Base-by-base conservation (phyloP, 768 basidiomycete species). In the Mrakia blollopis region DNA sequence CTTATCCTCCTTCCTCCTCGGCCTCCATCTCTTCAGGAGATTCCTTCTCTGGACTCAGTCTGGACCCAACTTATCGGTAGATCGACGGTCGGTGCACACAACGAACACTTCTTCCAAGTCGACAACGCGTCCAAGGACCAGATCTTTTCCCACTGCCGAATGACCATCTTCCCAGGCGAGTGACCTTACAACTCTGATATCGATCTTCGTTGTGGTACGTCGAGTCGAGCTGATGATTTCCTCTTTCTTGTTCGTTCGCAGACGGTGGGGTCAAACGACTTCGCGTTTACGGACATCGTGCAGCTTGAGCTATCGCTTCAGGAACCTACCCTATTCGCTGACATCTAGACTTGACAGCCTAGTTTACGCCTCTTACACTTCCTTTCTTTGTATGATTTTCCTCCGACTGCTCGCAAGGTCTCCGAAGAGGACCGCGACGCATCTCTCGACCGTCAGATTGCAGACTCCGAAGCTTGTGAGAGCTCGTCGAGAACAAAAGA, bases 181-280 rank as follows among this genome's bases (percentile, higher is more conserved):
- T 79, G 14, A n/a, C 21, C 54, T 57, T 11, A 57, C 25, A 57
- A 28, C 54, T 57, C 23, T 14, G 39, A 28, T 28, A 11, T 47
- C n/a, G 16, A 23, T 28, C 35, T 23, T 8, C 25, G 1, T 18
- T 35, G n/a, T n/a, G n/a, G n/a, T n/a, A n/a, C n/a, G 6, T n/a
- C 61, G n/a, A n/a, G n/a, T 65, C 16, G 1, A 52, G 11, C 30
- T 23, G 18, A 50, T 18, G 47, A 16, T 14, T 18, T 50, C 7
- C 21, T 21, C 47, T 7, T 50, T 50, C 47, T 21, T 41, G 5
- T 41, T 41, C 39, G 39, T 41, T 50, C 18, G 16, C 72, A 85
- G 96, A 99, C 81, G 97, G 97, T 60, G 97, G 97, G 32, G 85
- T 98, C 81, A 98, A 98, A 85, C 89, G 97, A 32, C 86, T 99